Conservation (phyloP, 257 asterid species). For the Mitragyna speciosa region DNA sequence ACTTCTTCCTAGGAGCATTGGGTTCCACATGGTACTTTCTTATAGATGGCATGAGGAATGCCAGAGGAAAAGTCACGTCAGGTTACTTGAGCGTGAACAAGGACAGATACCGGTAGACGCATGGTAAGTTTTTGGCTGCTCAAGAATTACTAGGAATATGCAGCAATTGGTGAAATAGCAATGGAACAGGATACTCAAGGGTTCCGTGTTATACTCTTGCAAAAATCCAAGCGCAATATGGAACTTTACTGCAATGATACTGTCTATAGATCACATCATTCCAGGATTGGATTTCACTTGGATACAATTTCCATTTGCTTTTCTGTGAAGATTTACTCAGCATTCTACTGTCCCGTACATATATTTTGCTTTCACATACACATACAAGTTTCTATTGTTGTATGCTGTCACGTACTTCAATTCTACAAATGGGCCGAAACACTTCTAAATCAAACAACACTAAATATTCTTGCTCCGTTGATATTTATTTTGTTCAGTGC, state of each 20-base stretch:
- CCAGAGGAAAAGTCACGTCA: conserved; percentile 90
- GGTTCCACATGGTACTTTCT: conserved; percentile 95
- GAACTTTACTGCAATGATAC: not conserved
- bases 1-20: conserved; percentile 84
- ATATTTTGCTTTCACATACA: not conserved
- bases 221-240: not conserved
- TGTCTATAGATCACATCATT: not conserved
- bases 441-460: not conserved
- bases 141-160: not conserved
- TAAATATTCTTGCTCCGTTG: not conserved
- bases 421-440: not conserved
- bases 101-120: conserved; percentile 83
- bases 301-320: not conserved
- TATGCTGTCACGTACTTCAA: not conserved
- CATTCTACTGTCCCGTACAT: not conserved
- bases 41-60: conserved; percentile 92
- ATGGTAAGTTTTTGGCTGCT: not conserved
- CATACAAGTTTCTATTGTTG: not conserved
- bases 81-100: conserved; percentile 95
- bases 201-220: not conserved
- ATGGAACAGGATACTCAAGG: not conserved
- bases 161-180: not conserved
- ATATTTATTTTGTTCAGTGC: not conserved
- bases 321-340: not conserved
- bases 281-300: not conserved